Evolutionary conservation across 345 rosid genomes (phyloP), one percentile per base, ranked within the genome.

Genomic region (Eucalyptus cloeziana): DNA sequence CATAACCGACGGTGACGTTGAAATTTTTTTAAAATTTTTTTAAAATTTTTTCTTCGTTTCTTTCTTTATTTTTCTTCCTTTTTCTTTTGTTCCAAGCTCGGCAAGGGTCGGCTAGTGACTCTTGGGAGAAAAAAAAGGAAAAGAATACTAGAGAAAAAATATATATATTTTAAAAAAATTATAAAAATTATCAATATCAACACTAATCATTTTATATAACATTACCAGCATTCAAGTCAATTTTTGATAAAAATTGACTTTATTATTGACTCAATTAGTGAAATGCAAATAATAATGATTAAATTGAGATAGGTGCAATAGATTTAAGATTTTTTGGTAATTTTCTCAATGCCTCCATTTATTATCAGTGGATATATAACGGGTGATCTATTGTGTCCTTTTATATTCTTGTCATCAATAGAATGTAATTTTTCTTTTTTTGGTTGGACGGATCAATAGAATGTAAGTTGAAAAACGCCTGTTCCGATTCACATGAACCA

Each of bases 1-100:
- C 1, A 56, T 8, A 1, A 4, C 4, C 2, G 1, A 22, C 5
- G 4, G 3, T 24, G 12, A 56, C 0, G 6, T 22, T 5, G 1
- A 22, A 22, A 56, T 8, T 8, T 24, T 22, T 56, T 56, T 2
- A 49, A 52, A 19, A 3, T 19, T 11, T 52, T 17, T 49, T 49
- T 13, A 49, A 13, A 49, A 13, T 2, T 49, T 49, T 17, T 52
- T 56, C 1, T 9, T 56, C 4, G 2, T 22, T 56, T 56, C 6
- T 24, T 56, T 56, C 5, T 22, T 56, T 9, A 2, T 49, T 49
- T 49, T 49, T 13, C 14, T 44, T 44, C 45, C 2, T 52, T 56
- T 54, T 56, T 56, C 27, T 22, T 56, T 56, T 24, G 27, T 22
- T 56, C 12, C 13, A 56, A 56, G 12, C 62, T 24, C 62, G 5